Evolutionary conservation across 2,329 filamentous ascomycete species (phyloP), one percentile per base, ranked within the genome.

Genomic region (Sclerotinia trifoliorum): DNA sequence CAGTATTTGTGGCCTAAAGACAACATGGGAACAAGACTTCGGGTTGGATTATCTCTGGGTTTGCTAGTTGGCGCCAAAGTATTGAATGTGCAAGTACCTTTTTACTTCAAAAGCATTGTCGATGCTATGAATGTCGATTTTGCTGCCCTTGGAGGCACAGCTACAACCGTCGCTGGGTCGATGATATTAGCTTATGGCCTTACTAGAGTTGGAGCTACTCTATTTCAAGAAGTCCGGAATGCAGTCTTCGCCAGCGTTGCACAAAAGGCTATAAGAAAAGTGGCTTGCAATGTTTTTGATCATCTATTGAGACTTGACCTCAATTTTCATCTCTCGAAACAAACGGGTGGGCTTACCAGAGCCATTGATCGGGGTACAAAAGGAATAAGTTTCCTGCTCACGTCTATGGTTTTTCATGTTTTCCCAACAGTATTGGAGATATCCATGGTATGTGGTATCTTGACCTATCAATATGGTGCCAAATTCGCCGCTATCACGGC

Each of bases 71-170:
- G 94, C 69, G 93, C 93, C 77, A 99, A 99, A 84, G 88, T 96
- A 61, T 83, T 99, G 76, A 99, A 98, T 79, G 95, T 99, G 21
- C 93, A 99, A 81, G 93, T 99, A 58, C 95, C 95, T 0, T 99
- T 99, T 78, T 99, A 97, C 83, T 99, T 99, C 83, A 98, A 98
- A 83, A 94, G 83, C 79, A 98, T 99, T 72, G 92, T 99, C 54
- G 96, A 99, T 79, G 89, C 92, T 26, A 97, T 99, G 93, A 99
- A 99, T 78, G 86, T 99, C 73, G 95, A 99, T 79, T 89, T 97
- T 77, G 86, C 87, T n/a, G 85, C 90, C 21, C 81, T 92, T 7
- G 94, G 93, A n/a, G 94, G 93, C 10, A 97, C 93, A 0, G 94
- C 93, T 39, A 91, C 90, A 65, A 93, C 93, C 0, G 90, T 97